Percentiles rank a stretch among this genome's conserved stretches.
Evolutionary conservation across 495 filamentous ascomycete genomes (phyloP).

Genomic region (Penicillium soppii): DNA sequence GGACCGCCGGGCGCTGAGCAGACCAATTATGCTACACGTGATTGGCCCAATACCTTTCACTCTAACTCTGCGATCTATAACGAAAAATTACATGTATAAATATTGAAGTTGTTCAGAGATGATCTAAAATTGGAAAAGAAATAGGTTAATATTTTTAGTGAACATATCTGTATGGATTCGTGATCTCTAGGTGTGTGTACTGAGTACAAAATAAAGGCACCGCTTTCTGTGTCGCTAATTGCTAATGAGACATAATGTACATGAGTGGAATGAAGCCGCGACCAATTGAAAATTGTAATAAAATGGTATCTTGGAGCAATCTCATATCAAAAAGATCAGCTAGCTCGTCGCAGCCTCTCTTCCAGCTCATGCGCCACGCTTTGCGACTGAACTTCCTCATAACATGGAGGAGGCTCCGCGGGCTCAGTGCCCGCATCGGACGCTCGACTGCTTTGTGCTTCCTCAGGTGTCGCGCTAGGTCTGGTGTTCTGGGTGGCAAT

Average conservation of each 20-base stretch:
- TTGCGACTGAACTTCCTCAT: constrained; percentile 84
- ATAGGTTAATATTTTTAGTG: neutral
- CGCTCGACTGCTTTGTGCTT: constrained; percentile 13
- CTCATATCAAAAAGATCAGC: constrained; percentile 13
- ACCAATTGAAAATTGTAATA: neutral
- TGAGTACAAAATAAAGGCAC: no score
- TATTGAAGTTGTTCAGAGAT: neutral
- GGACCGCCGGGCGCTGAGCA: constrained; percentile 47
- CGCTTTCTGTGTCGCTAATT: constrained; percentile 11
- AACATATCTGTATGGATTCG: no score
- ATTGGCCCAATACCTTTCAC: constrained; percentile 30
- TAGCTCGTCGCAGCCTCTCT: constrained; percentile 38
- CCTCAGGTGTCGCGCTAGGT: constrained; percentile 6
- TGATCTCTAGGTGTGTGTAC: no score
- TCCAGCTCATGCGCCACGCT: constrained; percentile 67
- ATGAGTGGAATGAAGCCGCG: constrained; percentile 1
- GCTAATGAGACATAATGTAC: constrained; percentile 21
- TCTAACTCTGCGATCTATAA: neutral
- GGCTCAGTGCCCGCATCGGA: constrained; percentile 43
- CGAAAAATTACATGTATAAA: no score
- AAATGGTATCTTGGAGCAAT: neutral
- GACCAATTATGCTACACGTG: constrained; percentile 45
- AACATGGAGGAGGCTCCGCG: constrained; percentile 84
- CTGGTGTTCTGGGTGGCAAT: constrained; percentile 6
- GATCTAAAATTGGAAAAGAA: neutral